Evolutionary conservation across 805 yeast species (phyloP), one percentile per base, ranked within the genome.

Genomic region (Zygotorulaspora florentina): DNA sequence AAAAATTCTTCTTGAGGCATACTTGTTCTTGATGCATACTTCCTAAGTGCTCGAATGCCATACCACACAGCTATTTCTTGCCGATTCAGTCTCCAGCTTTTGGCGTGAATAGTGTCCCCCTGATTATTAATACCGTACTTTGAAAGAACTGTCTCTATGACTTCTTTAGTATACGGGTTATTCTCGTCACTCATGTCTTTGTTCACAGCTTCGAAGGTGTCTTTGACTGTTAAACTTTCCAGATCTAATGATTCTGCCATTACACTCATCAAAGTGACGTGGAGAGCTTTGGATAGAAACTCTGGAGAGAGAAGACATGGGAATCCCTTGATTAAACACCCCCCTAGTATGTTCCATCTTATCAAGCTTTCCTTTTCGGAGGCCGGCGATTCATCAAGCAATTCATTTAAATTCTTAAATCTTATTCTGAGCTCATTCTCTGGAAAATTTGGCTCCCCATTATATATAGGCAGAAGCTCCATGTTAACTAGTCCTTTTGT

Each of bases 11-110:
- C 76, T 0, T 66, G 42, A 1, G 67, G 47, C 15, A 71, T 48
- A 1, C 63, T 47, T 11, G 50, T 55, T n/a, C 51, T 40, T 27
- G 67, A 51, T 0, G 71, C 71, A 48, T 65, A 61, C 33, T 64
- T 63, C 18, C 63, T 59, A 17, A 87, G 66, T 0, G 81, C 67
- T 42, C 73, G 69, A 2, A 76, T 57, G 0, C 95, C 95, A 54
- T 78, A 79, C 85, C 88, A 86, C 39, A 57, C 59, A 1, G 82
- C 72, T 2, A 84, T 71, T 30, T 59, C 59, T 2, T 51, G 54
- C 40, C 67, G 65, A 48, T 82, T 72, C 9, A 86, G 53, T 16
- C 53, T 50, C 54, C 68, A 73, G 4, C 39, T 48, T 33, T n/a
- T 4, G 5, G 5, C 20, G 12, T 16, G 12, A 56, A 11, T 54